Base-by-base conservation (phyloP, 192 early-diverging fungal species). In the Chytriomyces sp. region DNA sequence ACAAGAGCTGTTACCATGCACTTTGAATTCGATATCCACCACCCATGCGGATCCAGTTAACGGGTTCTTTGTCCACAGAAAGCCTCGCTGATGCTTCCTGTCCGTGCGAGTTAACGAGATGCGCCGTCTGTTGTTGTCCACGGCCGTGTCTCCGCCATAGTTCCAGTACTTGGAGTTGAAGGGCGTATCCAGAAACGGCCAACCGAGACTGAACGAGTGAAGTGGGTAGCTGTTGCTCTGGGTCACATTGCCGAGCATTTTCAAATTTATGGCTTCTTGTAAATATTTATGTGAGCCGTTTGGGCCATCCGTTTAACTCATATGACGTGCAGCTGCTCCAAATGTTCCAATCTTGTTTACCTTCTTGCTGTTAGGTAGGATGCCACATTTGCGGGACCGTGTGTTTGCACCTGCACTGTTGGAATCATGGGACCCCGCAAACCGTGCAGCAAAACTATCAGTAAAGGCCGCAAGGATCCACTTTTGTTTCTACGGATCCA, bases 21-120 rank as follows among this genome's bases (percentile, higher is more conserved):
- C 90, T 66, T 90, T 89, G 84, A 98, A 96, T 79, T 96, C 93
- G 81, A 99, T 93, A 76, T 97, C 96, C 16, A 96, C 80, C 80
- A 92, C 83, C 91, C 92, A 96, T 43, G 89, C 84, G n/a, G 64
- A 67, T 65, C 85, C 48, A 0, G 86, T 87, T 44, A 95, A 73
- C n/a, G 92, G 91, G 90, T 93, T 77, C 6, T 79, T 63, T 46
- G 79, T 49, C 64, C 9, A 62, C n/a, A 26, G 11, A 18, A 13
- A 64, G 16, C 28, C 63, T 26, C n/a, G 18, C 63, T 84, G 78
- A 67, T 95, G 92, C 6, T 93, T 93, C 26, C 83, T 90, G 57
- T 76, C 65, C 77, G 95, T 93, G 5, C 88, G 79, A 0, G 97
- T 97, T 79, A 99, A 80, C 3, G 95, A 91, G 53, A 99, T 89